Evolutionary conservation across 495 filamentous ascomycete species (phyloP).

Genomic region (Schizothecium vesticola): DNA sequence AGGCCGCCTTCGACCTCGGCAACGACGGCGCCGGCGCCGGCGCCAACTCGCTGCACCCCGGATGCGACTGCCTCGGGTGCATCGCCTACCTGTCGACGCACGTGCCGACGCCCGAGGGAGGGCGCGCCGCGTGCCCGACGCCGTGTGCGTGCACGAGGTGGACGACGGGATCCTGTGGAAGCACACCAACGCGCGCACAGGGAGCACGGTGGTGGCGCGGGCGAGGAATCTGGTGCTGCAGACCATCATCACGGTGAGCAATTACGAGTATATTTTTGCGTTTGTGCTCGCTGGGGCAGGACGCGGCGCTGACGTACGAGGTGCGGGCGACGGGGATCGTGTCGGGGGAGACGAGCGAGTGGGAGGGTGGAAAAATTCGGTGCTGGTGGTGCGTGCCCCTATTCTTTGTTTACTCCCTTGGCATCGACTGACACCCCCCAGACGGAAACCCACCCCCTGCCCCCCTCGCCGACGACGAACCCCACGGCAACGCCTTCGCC

Average conservation of each 20-base stretch:
- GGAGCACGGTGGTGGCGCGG: constrained; percentile 56
- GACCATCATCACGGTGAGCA: constrained; percentile 68
- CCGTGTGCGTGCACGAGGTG: constrained; percentile 68
- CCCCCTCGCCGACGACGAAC: constrained; percentile 54
- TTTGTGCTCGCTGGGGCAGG: constrained; percentile 84
- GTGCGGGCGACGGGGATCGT: constrained; percentile 78
- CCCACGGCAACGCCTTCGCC: constrained; percentile 70
- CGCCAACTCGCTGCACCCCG: constrained; percentile 63
- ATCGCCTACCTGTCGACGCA: constrained; percentile 67
- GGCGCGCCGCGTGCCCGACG: constrained; percentile 54
- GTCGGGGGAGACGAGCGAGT: constrained; percentile 51
- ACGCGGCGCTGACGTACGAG: constrained; percentile 69
- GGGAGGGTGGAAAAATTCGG: constrained; percentile 53
- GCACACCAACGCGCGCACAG: constrained; percentile 71
- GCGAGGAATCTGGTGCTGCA: constrained; percentile 67
- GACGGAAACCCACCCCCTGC: constrained; percentile 53
- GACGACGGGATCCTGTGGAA: constrained; percentile 70
- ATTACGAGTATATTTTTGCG: constrained; percentile 76
- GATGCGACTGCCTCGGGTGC: constrained; percentile 63
- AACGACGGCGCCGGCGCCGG: constrained; percentile 64
- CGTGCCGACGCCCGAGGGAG: constrained; percentile 50
- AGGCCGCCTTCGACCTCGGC: constrained; percentile 70
- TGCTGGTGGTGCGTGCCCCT: constrained; percentile 16
- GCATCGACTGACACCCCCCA: constrained; percentile 16
- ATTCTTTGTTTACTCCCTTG: not conserved